A percentile compares a stretch with the other conserved stretches of the same genome.
phyloP scores from a whole-genome alignment of 2,329 filamentous ascomycete genomes.

The Trichophyton mentagrophytes region DNA sequence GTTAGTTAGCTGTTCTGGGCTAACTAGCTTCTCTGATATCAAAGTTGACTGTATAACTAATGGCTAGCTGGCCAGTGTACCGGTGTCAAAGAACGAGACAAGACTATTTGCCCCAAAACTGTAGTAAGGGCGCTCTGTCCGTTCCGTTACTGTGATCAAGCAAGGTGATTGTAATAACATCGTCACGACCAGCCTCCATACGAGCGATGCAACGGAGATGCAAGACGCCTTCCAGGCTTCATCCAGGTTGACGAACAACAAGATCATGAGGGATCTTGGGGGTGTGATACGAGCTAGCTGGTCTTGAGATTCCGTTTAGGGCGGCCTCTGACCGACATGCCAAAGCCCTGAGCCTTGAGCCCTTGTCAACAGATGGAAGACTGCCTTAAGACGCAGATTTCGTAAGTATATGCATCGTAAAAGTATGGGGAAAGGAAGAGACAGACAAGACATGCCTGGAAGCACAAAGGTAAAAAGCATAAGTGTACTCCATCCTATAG shows the following conservation, averaged over 20 bases:
- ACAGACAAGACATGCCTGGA: background rate
- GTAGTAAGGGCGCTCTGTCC: background rate
- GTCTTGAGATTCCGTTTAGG: constrained; percentile 1
- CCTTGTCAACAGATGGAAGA: background rate
- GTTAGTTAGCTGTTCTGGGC: background rate
- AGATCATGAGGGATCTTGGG: constrained; percentile 1
- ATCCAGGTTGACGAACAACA: background rate
- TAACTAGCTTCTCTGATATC: background rate
- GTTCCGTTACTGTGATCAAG: background rate
- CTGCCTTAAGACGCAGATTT: background rate
- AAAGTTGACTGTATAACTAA: background rate
- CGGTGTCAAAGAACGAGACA: background rate
- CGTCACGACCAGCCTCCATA: background rate
- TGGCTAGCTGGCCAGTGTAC: background rate
- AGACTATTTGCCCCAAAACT: background rate
- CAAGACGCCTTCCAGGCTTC: background rate
- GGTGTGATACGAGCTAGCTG: background rate
- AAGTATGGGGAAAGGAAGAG: background rate
- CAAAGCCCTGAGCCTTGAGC: background rate
- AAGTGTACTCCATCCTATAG: background rate
- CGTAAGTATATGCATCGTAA: background rate
- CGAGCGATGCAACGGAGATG: background rate
- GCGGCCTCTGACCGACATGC: constrained; percentile 2
- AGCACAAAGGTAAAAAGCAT: background rate
- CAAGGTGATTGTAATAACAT: background rate